Percentiles rank a stretch among this genome's conserved stretches.
Conservation (phyloP, 2,329 filamentous ascomycete genomes). For the Nannizziopsis barbatae region DNA sequence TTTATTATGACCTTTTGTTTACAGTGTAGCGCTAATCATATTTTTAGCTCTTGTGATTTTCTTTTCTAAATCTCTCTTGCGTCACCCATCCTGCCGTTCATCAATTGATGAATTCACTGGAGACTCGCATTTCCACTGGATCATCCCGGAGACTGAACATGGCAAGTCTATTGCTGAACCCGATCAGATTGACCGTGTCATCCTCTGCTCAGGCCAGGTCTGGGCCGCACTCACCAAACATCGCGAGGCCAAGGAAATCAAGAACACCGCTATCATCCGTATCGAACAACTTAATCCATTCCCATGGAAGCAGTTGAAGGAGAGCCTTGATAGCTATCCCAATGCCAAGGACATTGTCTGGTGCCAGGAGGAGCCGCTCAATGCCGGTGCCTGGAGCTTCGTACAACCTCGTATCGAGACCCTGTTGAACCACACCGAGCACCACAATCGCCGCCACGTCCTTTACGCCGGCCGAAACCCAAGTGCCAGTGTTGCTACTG, state of each 20-base stretch:
- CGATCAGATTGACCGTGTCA: constrained; percentile 84
- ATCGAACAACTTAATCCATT: constrained; percentile 98
- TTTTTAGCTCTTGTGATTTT: constrained; percentile 74
- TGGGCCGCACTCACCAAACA: constrained; percentile 85
- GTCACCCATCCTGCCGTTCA: constrained; percentile 85
- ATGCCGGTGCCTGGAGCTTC: constrained; percentile 93
- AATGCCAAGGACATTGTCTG: constrained; percentile 97
- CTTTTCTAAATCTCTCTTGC: constrained; percentile 95
- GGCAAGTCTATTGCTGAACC: constrained; percentile 62
- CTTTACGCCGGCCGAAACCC: constrained; percentile 94
- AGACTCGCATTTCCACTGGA: constrained; percentile 91
- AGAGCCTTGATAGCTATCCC: constrained; percentile 93
- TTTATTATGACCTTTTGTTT: not conserved
- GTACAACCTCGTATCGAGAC: constrained; percentile 97
- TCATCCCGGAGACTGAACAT: constrained; percentile 84
- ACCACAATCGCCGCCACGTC: constrained; percentile 87
- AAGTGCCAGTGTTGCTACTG: constrained; percentile 86
- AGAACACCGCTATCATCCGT: constrained; percentile 85
- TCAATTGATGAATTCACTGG: constrained; percentile 81
- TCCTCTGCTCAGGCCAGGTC: constrained; percentile 90
- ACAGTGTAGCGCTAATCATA: constrained; percentile 13
- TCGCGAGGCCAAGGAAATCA: constrained; percentile 73
- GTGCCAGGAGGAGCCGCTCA: constrained; percentile 95
- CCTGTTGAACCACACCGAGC: constrained; percentile 78
- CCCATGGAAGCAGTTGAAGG: constrained; percentile 92